Conservation (phyloP, 1,284 basidiomycete genomes). For the Rugosomyces carneus region DNA sequence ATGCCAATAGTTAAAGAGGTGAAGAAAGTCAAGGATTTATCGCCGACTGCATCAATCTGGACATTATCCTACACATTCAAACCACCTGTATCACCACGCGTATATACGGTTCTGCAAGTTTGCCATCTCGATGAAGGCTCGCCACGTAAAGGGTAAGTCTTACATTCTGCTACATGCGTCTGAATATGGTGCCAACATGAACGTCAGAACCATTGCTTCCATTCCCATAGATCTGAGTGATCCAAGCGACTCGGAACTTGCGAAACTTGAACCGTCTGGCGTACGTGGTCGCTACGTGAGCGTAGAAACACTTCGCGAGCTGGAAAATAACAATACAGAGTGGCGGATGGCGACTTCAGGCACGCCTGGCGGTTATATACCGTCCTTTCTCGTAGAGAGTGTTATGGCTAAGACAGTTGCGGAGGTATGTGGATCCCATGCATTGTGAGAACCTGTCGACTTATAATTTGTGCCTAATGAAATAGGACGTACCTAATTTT, state of each 20-base stretch:
- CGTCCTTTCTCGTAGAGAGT: constrained; percentile 52
- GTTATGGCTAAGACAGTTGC: constrained; percentile 58
- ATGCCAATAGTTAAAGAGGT: constrained; percentile 61
- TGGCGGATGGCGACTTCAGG: constrained; percentile 81
- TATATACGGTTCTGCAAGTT: constrained; percentile 71
- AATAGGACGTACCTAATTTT: constrained; percentile 66
- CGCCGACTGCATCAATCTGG: constrained; percentile 62
- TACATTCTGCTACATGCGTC: not conserved
- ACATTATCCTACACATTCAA: constrained; percentile 66
- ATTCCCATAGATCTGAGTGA: constrained; percentile 60
- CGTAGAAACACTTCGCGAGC: constrained; percentile 60
- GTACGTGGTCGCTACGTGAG: constrained; percentile 64
- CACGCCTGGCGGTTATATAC: constrained; percentile 63
- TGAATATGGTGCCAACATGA: not conserved
- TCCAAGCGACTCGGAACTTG: constrained; percentile 45
- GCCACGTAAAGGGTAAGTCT: constrained; percentile 51
- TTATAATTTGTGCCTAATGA: not conserved
- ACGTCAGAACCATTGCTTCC: constrained; percentile 55
- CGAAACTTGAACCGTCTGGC: constrained; percentile 59
- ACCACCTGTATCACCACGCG: constrained; percentile 62
- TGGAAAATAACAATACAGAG: constrained; percentile 58
- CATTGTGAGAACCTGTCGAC: constrained; percentile 4
- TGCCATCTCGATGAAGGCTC: constrained; percentile 41
- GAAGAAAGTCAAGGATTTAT: constrained; percentile 54
- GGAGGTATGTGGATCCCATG: constrained; percentile 34